These are phyloP conservation scores for Dillenia suffruticosa DNA, from an alignment of 164 flowering plant species.

Conservation along the genomic window DNA sequence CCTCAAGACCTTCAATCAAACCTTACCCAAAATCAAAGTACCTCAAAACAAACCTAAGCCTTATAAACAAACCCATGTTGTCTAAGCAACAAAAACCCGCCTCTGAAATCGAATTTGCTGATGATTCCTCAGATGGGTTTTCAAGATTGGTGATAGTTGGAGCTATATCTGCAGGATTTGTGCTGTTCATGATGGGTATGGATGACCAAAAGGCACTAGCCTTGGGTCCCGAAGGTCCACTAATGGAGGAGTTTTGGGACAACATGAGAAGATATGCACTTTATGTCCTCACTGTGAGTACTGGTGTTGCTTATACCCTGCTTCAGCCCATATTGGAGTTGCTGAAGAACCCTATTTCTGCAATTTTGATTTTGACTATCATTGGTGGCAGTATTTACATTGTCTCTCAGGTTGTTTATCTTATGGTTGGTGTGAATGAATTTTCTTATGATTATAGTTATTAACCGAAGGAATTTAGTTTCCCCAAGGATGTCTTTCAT, in stretches of 20 bases:
- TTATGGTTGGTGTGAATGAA: slow-evolving; percentile 79
- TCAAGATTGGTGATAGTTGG: slow-evolving; percentile 42
- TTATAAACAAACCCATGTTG: slow-evolving; percentile 2
- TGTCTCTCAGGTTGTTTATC: slow-evolving; percentile 62
- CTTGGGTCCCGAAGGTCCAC: slow-evolving; percentile 88
- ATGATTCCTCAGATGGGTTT: slow-evolving; percentile 16
- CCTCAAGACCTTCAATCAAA: slow-evolving; percentile 4
- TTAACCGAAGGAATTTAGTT: slow-evolving; percentile 16
- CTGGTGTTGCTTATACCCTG: slow-evolving; percentile 70
- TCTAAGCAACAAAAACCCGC: neutral
- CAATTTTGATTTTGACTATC: slow-evolving; percentile 53
- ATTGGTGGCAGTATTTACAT: slow-evolving; percentile 58
- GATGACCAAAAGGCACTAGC: slow-evolving; percentile 62
- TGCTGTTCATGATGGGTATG: slow-evolving; percentile 41
- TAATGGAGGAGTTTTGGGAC: slow-evolving; percentile 92
- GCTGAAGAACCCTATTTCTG: slow-evolving; percentile 80
- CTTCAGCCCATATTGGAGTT: slow-evolving; percentile 64
- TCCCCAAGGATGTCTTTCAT: neutral
- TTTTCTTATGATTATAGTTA: slow-evolving; percentile 68
- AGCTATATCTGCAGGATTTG: slow-evolving; percentile 49
- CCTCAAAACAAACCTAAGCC: slow-evolving; percentile 1
- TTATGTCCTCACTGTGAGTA: slow-evolving; percentile 76
- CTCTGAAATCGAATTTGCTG: slow-evolving; percentile 3
- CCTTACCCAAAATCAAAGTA: neutral
- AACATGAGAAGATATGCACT: slow-evolving; percentile 84